Percentiles rank a stretch among this genome's conserved stretches.
phyloP scores from a whole-genome alignment of 495 filamentous ascomycete genomes.

The Aspergillus sclerotiicarbonarius region DNA sequence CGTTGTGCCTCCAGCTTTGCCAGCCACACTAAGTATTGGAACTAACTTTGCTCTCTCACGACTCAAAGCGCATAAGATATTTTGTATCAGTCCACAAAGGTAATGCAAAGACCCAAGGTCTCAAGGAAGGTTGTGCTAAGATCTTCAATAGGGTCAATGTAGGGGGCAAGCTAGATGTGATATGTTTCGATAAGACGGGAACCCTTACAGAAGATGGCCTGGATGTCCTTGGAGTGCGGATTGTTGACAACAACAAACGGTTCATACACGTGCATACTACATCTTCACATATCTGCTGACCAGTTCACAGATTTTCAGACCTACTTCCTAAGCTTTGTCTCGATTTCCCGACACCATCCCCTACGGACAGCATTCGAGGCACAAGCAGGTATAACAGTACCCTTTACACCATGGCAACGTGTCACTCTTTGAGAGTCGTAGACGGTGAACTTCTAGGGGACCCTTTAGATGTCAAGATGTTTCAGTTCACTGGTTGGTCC shows the following conservation, averaged over 20 bases:
- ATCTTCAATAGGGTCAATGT: conserved; percentile 71
- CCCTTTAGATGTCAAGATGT: conserved; percentile 98
- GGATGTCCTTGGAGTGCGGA: conserved; percentile 85
- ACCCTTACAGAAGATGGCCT: conserved; percentile 96
- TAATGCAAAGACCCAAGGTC: conserved; percentile 19
- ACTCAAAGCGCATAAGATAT: conserved; percentile 83
- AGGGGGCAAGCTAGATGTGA: conserved; percentile 88
- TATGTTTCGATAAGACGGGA: conserved; percentile 99
- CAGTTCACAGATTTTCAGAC: conserved; percentile 54
- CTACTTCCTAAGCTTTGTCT: conserved; percentile 53
- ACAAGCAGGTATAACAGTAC: conserved; percentile 66
- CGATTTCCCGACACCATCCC: conserved; percentile 51
- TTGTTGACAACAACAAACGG: conserved; percentile 62
- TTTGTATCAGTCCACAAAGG: conserved; percentile 95
- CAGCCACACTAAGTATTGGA: conserved; percentile 93
- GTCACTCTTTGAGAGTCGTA: conserved; percentile 83
- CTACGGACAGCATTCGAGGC: conserved; percentile 50
- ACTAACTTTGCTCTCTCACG: conserved; percentile 91
- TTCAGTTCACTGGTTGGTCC: conserved; percentile 92
- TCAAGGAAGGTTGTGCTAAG: conserved; percentile 11
- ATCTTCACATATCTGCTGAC: conserved; percentile 16
- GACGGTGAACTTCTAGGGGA: conserved; percentile 90
- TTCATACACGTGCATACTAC: conserved; percentile 14
- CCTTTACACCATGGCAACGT: conserved; percentile 95
- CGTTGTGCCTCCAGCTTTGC: conserved; percentile 94